phyloP scores from a whole-genome alignment of 768 basidiomycete genomes.

The Jaapia argillacea region DNA sequence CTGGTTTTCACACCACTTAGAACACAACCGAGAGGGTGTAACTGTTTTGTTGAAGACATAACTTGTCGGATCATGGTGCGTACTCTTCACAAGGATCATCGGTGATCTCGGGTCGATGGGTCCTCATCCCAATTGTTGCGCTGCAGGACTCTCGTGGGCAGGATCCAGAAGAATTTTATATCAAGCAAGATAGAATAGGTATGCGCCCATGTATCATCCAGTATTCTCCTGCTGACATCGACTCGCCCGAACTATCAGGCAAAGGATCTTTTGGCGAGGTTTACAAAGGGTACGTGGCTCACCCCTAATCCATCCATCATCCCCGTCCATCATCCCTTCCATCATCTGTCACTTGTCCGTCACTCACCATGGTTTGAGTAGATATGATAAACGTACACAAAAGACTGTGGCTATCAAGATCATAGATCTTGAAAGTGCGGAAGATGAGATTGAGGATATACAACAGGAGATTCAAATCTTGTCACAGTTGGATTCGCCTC shows the following conservation, averaged over 20 bases:
- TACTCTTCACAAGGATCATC: too few species aligned
- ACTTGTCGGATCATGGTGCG: too few species aligned
- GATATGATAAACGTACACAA: slow-evolving; percentile 92
- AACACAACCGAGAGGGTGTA: too few species aligned
- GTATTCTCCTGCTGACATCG: slow-evolving; percentile 3
- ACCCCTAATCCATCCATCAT: too few species aligned
- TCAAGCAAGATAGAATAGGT: slow-evolving; percentile 97
- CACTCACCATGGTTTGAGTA: slow-evolving; percentile 21
- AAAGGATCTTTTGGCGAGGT: slow-evolving; percentile 99
- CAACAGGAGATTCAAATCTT: slow-evolving; percentile 98
- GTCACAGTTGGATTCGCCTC: slow-evolving; percentile 89
- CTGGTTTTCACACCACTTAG: too few species aligned
- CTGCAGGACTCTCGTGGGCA: slow-evolving; percentile 62
- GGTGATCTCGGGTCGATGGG: too few species aligned
- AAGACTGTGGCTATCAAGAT: slow-evolving; percentile 99
- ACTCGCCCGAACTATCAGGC: slow-evolving; percentile 37
- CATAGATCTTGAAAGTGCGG: slow-evolving; percentile 97
- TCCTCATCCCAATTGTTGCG: too few species aligned
- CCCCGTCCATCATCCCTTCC: slow-evolving; percentile 7
- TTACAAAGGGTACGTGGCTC: slow-evolving; percentile 83
- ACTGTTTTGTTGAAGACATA: too few species aligned
- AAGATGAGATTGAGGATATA: slow-evolving; percentile 99
- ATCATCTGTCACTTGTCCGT: slow-evolving; percentile 2
- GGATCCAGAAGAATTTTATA: slow-evolving; percentile 96
- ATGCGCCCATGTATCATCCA: slow-evolving; percentile 14